phyloP scores from a whole-genome alignment of 2,329 filamentous ascomycete species.

The Ceratocystiopsis sp. region DNA sequence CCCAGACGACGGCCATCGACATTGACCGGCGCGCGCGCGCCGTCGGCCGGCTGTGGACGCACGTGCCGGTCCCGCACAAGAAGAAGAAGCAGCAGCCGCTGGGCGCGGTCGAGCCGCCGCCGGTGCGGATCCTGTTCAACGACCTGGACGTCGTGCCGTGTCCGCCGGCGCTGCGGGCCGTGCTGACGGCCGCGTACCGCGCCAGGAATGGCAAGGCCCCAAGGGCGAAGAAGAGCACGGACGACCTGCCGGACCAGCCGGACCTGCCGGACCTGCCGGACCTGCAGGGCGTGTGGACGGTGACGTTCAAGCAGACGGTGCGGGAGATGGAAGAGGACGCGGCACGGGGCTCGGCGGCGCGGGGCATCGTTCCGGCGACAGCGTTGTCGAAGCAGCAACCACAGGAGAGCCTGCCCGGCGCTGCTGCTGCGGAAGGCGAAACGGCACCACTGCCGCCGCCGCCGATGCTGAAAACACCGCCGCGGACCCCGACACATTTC shows the following conservation, averaged over 20 bases:
- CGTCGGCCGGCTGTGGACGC: slow-evolving; percentile 50
- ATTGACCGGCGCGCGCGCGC: slow-evolving; percentile 40
- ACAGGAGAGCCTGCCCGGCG: too few relatives aligned
- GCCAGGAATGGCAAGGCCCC: too few relatives aligned
- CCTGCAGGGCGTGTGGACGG: neutral
- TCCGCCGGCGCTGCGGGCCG: slow-evolving; percentile 1
- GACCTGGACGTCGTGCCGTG: slow-evolving; percentile 14
- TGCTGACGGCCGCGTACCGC: slow-evolving; percentile 1
- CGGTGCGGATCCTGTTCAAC: slow-evolving; percentile 19
- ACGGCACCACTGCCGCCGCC: too few relatives aligned
- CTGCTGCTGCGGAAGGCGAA: neutral
- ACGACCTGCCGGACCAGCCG: too few relatives aligned
- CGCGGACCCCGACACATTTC: neutral
- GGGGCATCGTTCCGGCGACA: too few relatives aligned
- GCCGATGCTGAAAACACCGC: neutral
- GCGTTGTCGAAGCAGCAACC: too few relatives aligned
- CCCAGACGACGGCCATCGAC: slow-evolving; percentile 32
- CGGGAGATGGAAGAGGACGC: neutral
- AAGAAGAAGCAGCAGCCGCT: too few relatives aligned
- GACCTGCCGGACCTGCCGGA: neutral
- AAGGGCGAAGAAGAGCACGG: too few relatives aligned
- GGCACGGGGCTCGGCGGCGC: too few relatives aligned
- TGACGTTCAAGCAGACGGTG: slow-evolving; percentile 5
- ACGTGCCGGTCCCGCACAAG: slow-evolving; percentile 9
- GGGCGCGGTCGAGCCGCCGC: neutral